A percentile compares a stretch with the other conserved stretches of the same genome.
Evolutionary conservation across 2,329 filamentous ascomycete species (phyloP).

Genomic region (Dactylonectria macrodidyma): DNA sequence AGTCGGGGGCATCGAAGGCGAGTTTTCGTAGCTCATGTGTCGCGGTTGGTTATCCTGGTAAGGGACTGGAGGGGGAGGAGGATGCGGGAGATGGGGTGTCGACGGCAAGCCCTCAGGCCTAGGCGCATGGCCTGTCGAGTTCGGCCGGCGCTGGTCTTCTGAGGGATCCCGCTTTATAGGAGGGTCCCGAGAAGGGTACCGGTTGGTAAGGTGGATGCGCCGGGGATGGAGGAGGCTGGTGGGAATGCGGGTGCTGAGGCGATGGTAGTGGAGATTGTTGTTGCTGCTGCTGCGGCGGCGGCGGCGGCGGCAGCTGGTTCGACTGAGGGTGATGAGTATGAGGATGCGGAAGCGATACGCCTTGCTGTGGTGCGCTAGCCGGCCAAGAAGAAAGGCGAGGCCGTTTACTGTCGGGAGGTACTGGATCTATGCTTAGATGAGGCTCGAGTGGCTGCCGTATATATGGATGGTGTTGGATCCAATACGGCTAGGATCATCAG

Average conservation of each 20-base stretch:
- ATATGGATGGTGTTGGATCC: too few species aligned
- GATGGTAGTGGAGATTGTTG: conserved; percentile 39
- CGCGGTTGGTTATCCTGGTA: conserved; percentile 65
- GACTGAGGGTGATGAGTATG: conserved; percentile 47
- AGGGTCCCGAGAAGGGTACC: conserved; percentile 65
- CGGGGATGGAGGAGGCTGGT: conserved; percentile 58
- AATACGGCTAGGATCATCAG: too few species aligned
- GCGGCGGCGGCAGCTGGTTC: conserved; percentile 49
- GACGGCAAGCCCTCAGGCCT: conserved; percentile 53
- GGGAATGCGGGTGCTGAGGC: conserved; percentile 39
- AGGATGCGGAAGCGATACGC: conserved; percentile 61
- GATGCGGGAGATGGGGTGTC: conserved; percentile 51
- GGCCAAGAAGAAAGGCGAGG: conserved; percentile 68
- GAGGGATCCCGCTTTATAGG: conserved; percentile 70
- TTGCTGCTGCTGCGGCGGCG: conserved; percentile 51
- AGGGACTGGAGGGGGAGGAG: conserved; percentile 48
- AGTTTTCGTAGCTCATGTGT: conserved; percentile 69
- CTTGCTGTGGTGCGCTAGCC: conserved; percentile 63
- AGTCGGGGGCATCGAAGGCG: conserved; percentile 61
- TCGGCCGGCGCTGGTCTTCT: conserved; percentile 68
- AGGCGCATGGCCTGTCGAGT: conserved; percentile 64
- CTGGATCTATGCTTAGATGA: conserved; percentile 72
- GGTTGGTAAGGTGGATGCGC: conserved; percentile 61
- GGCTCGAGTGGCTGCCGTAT: conserved; percentile 54
- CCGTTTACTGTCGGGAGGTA: conserved; percentile 72